Evolutionary conservation across 1,284 basidiomycete species (phyloP).

Genomic region (Lentinula novae-zelandiae): DNA sequence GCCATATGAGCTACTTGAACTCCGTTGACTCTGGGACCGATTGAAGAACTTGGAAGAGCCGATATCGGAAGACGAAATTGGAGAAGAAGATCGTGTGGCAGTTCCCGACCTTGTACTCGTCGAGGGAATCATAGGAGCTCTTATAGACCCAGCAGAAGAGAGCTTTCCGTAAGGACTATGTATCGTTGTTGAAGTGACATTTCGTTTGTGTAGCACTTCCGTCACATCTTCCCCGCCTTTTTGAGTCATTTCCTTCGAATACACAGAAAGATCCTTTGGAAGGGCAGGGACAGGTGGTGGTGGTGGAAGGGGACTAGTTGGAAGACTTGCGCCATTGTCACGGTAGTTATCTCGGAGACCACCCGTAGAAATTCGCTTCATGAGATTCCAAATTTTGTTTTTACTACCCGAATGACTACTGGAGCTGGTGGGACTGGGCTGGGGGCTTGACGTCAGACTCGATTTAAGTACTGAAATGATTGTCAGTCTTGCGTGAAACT

Average conservation of each 20-base stretch:
- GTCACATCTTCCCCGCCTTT: background rate
- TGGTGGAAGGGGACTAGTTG: slow-evolving; percentile 19
- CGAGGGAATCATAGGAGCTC: background rate
- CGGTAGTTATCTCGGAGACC: slow-evolving; percentile 57
- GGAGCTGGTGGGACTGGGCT: background rate
- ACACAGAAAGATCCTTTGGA: slow-evolving; percentile 33
- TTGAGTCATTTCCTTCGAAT: background rate
- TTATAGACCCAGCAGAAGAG: background rate
- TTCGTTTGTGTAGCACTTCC: background rate
- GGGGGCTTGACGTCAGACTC: background rate
- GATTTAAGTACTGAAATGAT: background rate
- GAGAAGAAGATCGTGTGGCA: slow-evolving; percentile 46
- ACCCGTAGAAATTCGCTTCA: slow-evolving; percentile 66
- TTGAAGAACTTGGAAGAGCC: slow-evolving; percentile 50
- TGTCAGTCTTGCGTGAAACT: background rate
- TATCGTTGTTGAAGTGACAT: slow-evolving; percentile 24
- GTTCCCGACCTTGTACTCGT: slow-evolving; percentile 35
- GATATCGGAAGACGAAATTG: slow-evolving; percentile 52
- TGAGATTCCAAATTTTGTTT: slow-evolving; percentile 57
- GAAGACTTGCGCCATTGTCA: slow-evolving; percentile 13
- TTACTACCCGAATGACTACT: slow-evolving; percentile 18
- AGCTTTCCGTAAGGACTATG: background rate
- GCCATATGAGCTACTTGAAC: slow-evolving; percentile 55
- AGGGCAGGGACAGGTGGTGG: slow-evolving; percentile 58
- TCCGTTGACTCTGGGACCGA: slow-evolving; percentile 42